Conservation (phyloP, 2,329 filamentous ascomycete genomes). For the Ascosphaera apis region DNA sequence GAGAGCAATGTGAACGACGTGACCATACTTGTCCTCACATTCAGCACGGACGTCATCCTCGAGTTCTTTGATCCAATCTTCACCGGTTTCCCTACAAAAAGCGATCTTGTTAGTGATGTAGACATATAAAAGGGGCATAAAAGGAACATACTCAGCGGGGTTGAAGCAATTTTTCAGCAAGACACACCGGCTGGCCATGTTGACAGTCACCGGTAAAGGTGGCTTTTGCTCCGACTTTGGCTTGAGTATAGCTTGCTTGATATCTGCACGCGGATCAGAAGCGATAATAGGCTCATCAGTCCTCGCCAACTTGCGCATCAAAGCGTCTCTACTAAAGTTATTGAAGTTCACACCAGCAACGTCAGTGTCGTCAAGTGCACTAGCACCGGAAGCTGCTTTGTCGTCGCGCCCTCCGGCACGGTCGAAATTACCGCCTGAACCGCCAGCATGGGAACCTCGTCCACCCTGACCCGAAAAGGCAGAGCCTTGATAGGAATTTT, state of each 20-base stretch:
- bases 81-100: conserved; percentile 50
- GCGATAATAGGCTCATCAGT: conserved; percentile 49
- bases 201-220: conserved; percentile 54
- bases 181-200: conserved; percentile 81
- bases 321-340: conserved; percentile 92
- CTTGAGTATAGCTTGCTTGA: conserved; percentile 50
- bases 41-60: conserved; percentile 84
- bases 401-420: conserved; percentile 75
- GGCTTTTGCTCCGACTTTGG: conserved; percentile 60
- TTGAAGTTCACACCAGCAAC: conserved; percentile 98
- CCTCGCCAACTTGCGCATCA: conserved; percentile 96
- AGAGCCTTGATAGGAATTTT: conserved; percentile 57
- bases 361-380: conserved; percentile 90
- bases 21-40: conserved; percentile 87
- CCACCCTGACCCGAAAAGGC: conserved; percentile 78
- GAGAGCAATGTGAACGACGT: conserved; percentile 89
- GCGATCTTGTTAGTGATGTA: conserved; percentile 14
- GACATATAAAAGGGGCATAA: neutral
- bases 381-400: conserved; percentile 68
- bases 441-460: conserved; percentile 61
- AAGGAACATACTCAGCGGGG: conserved; percentile 51
- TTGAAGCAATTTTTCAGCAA: conserved; percentile 93
- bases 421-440: conserved; percentile 52
- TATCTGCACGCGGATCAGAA: conserved; percentile 31
- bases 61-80: conserved; percentile 75